These are phyloP conservation scores for Cystobasidium tubakii DNA, from an alignment of 768 basidiomycete species.

Conservation along the genomic window DNA sequence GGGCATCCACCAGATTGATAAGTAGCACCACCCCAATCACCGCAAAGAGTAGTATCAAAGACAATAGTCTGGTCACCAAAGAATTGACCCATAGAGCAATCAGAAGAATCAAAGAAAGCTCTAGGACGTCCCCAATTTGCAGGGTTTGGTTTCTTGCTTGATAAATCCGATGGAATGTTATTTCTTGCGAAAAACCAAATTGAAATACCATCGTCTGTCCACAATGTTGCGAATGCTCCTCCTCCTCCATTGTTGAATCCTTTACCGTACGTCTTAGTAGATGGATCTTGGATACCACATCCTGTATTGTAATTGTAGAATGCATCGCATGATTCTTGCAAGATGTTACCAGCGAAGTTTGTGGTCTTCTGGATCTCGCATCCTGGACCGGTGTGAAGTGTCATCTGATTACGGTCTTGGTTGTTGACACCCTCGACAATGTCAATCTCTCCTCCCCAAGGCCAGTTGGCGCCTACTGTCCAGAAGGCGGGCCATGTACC, in stretches of 20 bases:
- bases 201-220: constrained; percentile 50
- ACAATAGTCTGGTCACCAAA: constrained; percentile 46
- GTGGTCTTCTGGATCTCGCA: constrained; percentile 17
- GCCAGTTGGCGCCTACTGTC: constrained; percentile 40
- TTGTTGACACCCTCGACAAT: constrained; percentile 76
- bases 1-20: constrained; percentile 43
- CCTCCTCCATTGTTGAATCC: constrained; percentile 38
- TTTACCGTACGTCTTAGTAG: constrained; percentile 51
- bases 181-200: constrained; percentile 55
- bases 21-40: constrained; percentile 53
- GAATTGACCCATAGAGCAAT: constrained; percentile 50
- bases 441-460: constrained; percentile 58
- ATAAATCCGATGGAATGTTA: constrained; percentile 43
- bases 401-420: constrained; percentile 57
- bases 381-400: constrained; percentile 29
- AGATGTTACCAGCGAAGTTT: constrained; percentile 15
- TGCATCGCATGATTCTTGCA: constrained; percentile 28
- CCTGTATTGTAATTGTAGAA: constrained; percentile 36
- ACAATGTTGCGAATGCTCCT: constrained; percentile 36
- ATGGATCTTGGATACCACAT: constrained; percentile 52
- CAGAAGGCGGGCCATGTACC: constrained; percentile 37
- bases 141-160: constrained; percentile 50
- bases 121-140: constrained; percentile 53
- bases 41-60: constrained; percentile 48
- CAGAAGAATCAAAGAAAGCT: constrained; percentile 50